Evolutionary conservation across 2,329 filamentous ascomycete species (phyloP), one percentile per base, ranked within the genome.

Genomic region (Ceratocystis destructans): DNA sequence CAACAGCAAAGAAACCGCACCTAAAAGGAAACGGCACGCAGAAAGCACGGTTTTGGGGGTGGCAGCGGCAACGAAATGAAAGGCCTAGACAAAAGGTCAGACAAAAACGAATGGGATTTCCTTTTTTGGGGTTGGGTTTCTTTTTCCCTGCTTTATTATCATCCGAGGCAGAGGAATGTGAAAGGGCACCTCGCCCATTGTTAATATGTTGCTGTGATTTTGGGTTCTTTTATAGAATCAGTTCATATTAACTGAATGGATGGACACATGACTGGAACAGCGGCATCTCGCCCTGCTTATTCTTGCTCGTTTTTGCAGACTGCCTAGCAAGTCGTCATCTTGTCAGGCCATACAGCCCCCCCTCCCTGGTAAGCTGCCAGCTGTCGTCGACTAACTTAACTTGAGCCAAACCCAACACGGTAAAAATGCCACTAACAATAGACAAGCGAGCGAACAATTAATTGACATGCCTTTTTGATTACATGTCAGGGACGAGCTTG

Each of bases 401-500:
- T 31, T 31, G 31, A 57, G 22, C 3, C 50, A 6, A 55, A 25
- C n/a, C 46, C 46, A 57, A 57, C 53, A 57, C 7, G 33, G 28
- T 12, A 22, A 15, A 57, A 33, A 33, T 17, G 17, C 53, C 48
- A 25, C 20, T 50, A 50, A 50, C 17, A 50, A 57, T 15, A 57
- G 7, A 57, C 31, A 15, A 28, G 50, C 20, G 25, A 33, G 17
- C 53, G 10, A 28, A 57, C 28, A 31, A 57, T 57, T 57, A n/a
- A 33, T 33, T 33, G 28, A 33, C 48, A 28, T 22, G 48, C 48
- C 33, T 10, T 37, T 33, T 33, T n/a, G 53, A 17, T n/a, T 31
- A 37, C 53, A 57, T 57, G 53, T 57, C 53, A 57, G 53, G 53
- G 33, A 57, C 53, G 33, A n/a, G 28, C 53, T 57, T 57, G 53